Evolutionary conservation across 495 filamentous ascomycete species (phyloP), one percentile per base, ranked within the genome.

Genomic region (Penicillium mononematosum): DNA sequence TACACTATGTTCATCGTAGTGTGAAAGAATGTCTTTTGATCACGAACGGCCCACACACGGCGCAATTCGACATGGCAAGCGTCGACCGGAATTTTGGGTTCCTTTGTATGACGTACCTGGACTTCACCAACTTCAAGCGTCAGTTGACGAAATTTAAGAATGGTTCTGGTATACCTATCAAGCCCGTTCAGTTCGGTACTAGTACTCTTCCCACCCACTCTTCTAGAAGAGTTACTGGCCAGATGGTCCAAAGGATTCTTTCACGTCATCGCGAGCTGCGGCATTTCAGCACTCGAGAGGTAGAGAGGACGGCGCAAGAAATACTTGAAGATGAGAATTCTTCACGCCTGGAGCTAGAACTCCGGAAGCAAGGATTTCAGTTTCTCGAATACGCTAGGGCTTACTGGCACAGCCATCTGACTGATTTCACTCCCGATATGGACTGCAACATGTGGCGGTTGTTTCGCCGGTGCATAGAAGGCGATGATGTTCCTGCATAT

Each of bases 81-180:
- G 17, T 48, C 0, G 34, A 36, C 11, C 34, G 12, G 42, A 16
- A 59, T 16, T n/a, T 63, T 34, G 68, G 72, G 20, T 58, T 66
- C 11, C 43, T 69, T 32, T 75, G 73, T 49, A 52, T 74, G 36
- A 72, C 70, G 0, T 76, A 75, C 51, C 65, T 76, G 17, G 58
- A 67, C 45, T 72, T 73, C 52, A 61, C 52, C 45, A 62, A 73
- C 55, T 75, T 75, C 53, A 65, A 67, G 27, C 50, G 53, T 31
- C 45, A 68, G 45, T 10, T 65, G 58, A 38, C 47, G 5, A 58
- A 50, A 42, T 22, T 44, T 20, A 42, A 29, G 16, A 44, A 53
- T 31, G 38, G 11, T 4, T 22, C n/a, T 3, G 17, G 17, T 8
- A 44, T 8, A 10, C 41, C 20, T 12, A 22, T 44, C 20, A 44